Base-by-base conservation (phyloP, 2,329 filamentous ascomycete species). In the Samsoniella hepiali region DNA sequence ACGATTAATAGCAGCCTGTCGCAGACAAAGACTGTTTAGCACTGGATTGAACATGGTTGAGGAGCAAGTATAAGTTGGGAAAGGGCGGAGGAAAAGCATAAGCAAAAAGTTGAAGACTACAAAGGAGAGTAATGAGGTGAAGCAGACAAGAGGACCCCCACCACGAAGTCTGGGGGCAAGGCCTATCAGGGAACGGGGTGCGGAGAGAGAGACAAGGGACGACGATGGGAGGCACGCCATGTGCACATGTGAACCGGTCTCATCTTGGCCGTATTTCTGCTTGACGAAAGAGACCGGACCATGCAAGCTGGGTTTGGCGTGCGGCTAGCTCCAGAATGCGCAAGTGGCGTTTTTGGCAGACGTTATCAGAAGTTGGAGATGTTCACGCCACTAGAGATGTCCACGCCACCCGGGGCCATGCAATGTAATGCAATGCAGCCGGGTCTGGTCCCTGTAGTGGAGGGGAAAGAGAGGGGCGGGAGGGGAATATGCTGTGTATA, bases 1-100 rank as follows among this genome's bases (percentile, higher is more conserved):
- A 64, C 86, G 82, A 62, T 84, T 81, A 67, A 89, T 75, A 71
- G 84, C 84, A 67, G 84, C 83, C 84, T 86, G 66, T 51, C 64
- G 67, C 64, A 67, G 65, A 59, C 67, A 63, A 59, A 63, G 63
- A 58, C 64, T 65, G 57, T 54, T 62, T 47, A 62, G 58, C 38
- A 55, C 11, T 10, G 58, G 58, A 15, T 55, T 61, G 51, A 47
- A 64, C 60, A 64, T 64, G 40, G 53, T 40, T 34, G 13, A n/a
- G 58, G 57, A 61, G 58, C 3, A 32, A 13, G 22, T 29, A 29
- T 56, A 29, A 15, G 3, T n/a, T 3, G 22, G 38, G 15, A 15
- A 3, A 40, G 9, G 34, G 9, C 34, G 34, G 11, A 38, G 34
- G 22, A 11, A 27, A 9, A 36, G 15, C 61, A 58, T 15, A 3